Conservation (phyloP, 2,329 filamentous ascomycete species). For the Mariannaea sp. region DNA sequence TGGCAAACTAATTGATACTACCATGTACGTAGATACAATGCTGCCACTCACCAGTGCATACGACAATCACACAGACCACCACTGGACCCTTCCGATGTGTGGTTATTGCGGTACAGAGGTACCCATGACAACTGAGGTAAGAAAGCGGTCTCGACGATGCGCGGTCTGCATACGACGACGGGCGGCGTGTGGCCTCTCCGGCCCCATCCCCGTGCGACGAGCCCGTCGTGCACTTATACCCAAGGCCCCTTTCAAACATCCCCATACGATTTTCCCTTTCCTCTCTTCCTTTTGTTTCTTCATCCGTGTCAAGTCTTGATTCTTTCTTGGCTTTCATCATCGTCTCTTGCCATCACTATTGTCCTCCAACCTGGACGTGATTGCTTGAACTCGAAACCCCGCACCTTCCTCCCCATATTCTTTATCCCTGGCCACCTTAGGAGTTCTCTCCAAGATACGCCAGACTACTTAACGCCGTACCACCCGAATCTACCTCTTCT, state of each 20-base stretch:
- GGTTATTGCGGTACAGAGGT: too few species aligned
- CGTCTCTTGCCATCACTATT: slow-evolving; percentile 1
- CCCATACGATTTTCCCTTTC: slow-evolving; percentile 16
- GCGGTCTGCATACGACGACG: slow-evolving; percentile 11
- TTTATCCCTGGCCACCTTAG: not conserved
- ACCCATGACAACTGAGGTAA: too few species aligned
- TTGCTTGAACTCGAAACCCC: slow-evolving; percentile 6
- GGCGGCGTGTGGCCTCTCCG: slow-evolving; percentile 5
- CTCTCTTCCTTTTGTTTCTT: slow-evolving; percentile 14
- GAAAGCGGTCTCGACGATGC: too few species aligned
- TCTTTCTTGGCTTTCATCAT: too few species aligned
- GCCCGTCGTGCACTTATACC: slow-evolving; percentile 33
- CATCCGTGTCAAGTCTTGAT: not conserved
- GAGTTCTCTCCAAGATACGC: slow-evolving; percentile 22
- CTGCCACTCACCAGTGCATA: slow-evolving; percentile 19
- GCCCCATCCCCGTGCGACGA: slow-evolving; percentile 5
- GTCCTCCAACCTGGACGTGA: slow-evolving; percentile 5
- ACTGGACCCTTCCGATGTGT: slow-evolving; percentile 1
- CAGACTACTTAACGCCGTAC: slow-evolving; percentile 11
- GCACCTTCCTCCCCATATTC: slow-evolving; percentile 3
- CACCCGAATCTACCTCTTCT: slow-evolving; percentile 1
- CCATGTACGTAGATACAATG: slow-evolving; percentile 25
- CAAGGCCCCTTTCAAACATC: slow-evolving; percentile 30
- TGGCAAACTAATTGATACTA: too few species aligned
- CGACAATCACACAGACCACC: slow-evolving; percentile 33